Base-by-base conservation (phyloP, 2,329 filamentous ascomycete genomes). In the Arthrocladium fulminans region DNA sequence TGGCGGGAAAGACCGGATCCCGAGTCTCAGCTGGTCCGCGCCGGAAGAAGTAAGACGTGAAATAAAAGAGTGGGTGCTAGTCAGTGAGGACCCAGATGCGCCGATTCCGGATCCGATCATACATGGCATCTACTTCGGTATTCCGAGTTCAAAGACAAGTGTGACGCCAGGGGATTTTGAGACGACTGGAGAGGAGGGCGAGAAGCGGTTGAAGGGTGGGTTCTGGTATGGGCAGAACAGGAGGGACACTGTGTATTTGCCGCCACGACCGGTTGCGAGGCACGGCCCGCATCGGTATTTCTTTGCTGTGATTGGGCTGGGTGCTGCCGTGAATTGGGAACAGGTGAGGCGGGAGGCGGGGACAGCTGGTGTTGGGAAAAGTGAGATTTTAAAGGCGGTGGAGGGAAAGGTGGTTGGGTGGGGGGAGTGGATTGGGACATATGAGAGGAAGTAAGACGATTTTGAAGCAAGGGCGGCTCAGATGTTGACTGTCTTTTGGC, bases 201-300 rank as follows among this genome's bases (percentile, higher is more conserved):
- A 32, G 6, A 40, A 35, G n/a, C 10, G 38, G 17, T 17, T 59
- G 32, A 63, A 51, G 2, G 51, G 60, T 1, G 61, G 59, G 7
- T 64, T 61, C 57, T 53, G 54, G 1, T 65, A 57, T 41, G 54
- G 61, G 32, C 59, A 61, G 15, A 64, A 60, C 41, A 8, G 57
- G 0, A 50, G 51, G 7, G 55, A 57, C 1, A 48, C 40, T 1
- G 45, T 61, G 1, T 67, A 65, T 37, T 42, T 52, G 3, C 57
- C 57, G 5, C 60, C 63, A 6, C 56, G 51, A 9, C 57, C 63
- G 3, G 57, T 61, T 5, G 51, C 59, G 22, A 63, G 61, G 0
- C 62, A 66, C 30, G 63, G 63, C 10, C 35, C 37, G 3, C 64
- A 67, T 51, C 59, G 62, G 7, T 66, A 65, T 40, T 52, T 64